These are phyloP conservation scores for Termitomyces sp. DNA, from an alignment of 768 basidiomycete genomes.

Conservation along the genomic window DNA sequence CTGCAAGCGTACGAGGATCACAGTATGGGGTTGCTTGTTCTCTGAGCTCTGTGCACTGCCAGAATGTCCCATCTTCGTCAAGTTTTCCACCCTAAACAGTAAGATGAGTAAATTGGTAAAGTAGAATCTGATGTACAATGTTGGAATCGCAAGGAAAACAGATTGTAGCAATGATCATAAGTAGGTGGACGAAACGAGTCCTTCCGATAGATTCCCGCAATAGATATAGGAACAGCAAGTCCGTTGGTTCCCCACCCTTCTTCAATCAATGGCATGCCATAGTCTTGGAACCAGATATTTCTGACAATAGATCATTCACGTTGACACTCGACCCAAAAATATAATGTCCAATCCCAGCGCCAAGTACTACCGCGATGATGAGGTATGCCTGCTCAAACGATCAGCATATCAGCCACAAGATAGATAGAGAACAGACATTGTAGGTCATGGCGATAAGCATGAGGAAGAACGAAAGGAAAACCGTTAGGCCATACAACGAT, in stretches of 20 bases:
- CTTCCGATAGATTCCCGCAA: neutral
- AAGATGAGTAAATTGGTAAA: neutral
- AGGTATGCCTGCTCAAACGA: slow-evolving; percentile 64
- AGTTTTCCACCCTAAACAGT: neutral
- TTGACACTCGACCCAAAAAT: slow-evolving; percentile 66
- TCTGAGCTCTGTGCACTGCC: neutral
- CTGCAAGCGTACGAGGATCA: neutral
- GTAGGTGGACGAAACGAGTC: too few species aligned
- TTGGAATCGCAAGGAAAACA: neutral
- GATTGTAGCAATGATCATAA: neutral
- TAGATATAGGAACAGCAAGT: neutral
- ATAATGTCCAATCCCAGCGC: slow-evolving; percentile 81
- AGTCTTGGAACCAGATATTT: slow-evolving; percentile 45
- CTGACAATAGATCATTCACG: slow-evolving; percentile 48
- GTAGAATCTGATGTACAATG: neutral
- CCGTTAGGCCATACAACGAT: slow-evolving; percentile 63
- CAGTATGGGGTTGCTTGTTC: neutral
- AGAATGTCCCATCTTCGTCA: neutral
- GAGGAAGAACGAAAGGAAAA: slow-evolving; percentile 82
- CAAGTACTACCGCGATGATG: slow-evolving; percentile 73
- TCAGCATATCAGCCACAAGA: slow-evolving; percentile 7
- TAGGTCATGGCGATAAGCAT: slow-evolving; percentile 98
- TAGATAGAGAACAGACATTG: slow-evolving; percentile 53
- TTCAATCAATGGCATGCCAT: slow-evolving; percentile 69
- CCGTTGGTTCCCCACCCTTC: neutral